Evolutionary conservation across 352 stramenopile species (phyloP).

Genomic region (Phytophthora sp.): DNA sequence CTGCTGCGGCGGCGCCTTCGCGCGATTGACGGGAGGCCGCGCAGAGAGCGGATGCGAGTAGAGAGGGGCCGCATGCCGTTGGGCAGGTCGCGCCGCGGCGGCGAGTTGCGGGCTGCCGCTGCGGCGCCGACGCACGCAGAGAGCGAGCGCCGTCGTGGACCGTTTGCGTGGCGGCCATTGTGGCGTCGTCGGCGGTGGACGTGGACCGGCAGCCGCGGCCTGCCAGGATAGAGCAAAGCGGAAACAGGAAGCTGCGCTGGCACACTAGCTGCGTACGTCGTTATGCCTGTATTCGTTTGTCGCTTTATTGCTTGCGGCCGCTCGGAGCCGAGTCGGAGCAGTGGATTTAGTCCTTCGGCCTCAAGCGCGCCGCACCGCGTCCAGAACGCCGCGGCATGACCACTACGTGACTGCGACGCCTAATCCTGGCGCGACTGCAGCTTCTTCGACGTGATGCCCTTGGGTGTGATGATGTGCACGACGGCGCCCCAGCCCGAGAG

Average conservation of each 20-base stretch:
- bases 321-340: neutral
- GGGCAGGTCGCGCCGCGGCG: slow-evolving; percentile 4
- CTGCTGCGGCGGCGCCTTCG: slow-evolving; percentile 28
- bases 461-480: slow-evolving; percentile 97
- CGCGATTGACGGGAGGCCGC: slow-evolving; percentile 23
- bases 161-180: neutral
- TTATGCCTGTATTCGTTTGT: neutral
- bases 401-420: neutral
- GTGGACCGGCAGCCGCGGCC: no score
- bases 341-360: neutral
- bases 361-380: neutral
- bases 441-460: slow-evolving; percentile 86
- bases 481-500: slow-evolving; percentile 98
- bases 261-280: no score
- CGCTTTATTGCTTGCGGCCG: slow-evolving; percentile 2
- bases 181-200: neutral
- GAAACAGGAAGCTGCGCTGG: no score
- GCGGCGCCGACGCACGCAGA: neutral
- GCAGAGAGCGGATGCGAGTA: slow-evolving; percentile 24
- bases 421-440: slow-evolving; percentile 86
- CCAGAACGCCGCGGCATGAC: slow-evolving; percentile 12
- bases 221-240: no score
- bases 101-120: no score
- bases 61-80: slow-evolving; percentile 27
- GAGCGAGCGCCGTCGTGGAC: neutral